Evolutionary conservation across 495 filamentous ascomycete genomes (phyloP).

Genomic region (Tuber indicum): DNA sequence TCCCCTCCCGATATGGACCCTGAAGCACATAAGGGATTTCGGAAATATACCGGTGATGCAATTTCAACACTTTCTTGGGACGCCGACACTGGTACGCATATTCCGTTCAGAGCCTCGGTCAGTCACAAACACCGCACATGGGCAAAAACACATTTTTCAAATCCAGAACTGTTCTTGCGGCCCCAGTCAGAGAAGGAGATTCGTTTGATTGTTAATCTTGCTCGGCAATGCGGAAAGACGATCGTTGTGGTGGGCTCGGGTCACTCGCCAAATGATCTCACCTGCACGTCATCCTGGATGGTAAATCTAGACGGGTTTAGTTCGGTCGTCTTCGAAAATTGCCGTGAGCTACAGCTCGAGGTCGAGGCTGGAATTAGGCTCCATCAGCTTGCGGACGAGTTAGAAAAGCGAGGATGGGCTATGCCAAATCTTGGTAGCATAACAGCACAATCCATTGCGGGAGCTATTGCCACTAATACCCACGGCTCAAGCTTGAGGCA

Average conservation of each 20-base stretch:
- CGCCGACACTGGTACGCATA: slow-evolving; percentile 28
- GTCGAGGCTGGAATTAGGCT: slow-evolving; percentile 82
- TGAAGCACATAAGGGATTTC: slow-evolving; percentile 32
- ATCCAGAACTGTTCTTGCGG: slow-evolving; percentile 82
- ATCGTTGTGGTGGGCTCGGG: slow-evolving; percentile 74
- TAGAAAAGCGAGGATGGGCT: slow-evolving; percentile 67
- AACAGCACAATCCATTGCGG: slow-evolving; percentile 85
- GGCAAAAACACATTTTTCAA: slow-evolving; percentile 83
- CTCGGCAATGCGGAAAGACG: slow-evolving; percentile 70
- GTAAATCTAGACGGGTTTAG: slow-evolving; percentile 83
- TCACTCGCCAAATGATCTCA: slow-evolving; percentile 87
- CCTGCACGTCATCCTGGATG: slow-evolving; percentile 91
- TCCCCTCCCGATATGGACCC: slow-evolving; percentile 29
- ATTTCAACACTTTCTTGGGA: slow-evolving; percentile 38
- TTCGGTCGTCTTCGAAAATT: slow-evolving; percentile 61
- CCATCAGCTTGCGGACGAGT: slow-evolving; percentile 57
- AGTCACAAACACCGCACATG: slow-evolving; percentile 84
- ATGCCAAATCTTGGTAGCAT: slow-evolving; percentile 91
- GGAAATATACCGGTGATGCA: slow-evolving; percentile 30
- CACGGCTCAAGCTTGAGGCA: slow-evolving; percentile 82
- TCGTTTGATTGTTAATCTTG: slow-evolving; percentile 72
- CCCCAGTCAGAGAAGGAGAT: slow-evolving; percentile 73
- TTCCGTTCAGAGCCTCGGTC: slow-evolving; percentile 69
- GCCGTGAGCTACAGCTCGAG: slow-evolving; percentile 56
- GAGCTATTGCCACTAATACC: slow-evolving; percentile 85